Percentiles rank a stretch among this genome's conserved stretches.
These are phyloP conservation scores for Exophiala viscosa DNA, from an alignment of 2,329 filamentous ascomycete species.

Conservation along the genomic window DNA sequence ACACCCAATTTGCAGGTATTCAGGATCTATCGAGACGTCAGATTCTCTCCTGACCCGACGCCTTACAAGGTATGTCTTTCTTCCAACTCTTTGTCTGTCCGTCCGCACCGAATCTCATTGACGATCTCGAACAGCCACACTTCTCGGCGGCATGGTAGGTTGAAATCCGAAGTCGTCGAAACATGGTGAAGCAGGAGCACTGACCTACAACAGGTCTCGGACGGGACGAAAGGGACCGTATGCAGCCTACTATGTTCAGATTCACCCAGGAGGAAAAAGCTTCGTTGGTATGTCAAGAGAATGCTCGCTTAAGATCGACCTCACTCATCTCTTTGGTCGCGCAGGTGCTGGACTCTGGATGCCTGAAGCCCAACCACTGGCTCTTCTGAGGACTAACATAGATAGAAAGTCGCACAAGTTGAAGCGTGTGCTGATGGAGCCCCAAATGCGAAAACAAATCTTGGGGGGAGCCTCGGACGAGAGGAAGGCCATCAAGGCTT, in stretches of 20 bases:
- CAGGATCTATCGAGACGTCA: constrained; percentile 80
- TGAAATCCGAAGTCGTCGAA: constrained; percentile 23
- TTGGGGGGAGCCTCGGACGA: constrained; percentile 56
- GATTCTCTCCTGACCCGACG: constrained; percentile 72
- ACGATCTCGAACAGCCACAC: constrained; percentile 54
- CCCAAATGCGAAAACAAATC: constrained; percentile 61
- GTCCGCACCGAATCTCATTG: constrained; percentile 29
- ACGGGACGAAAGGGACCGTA: constrained; percentile 85
- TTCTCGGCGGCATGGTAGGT: constrained; percentile 76
- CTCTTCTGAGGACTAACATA: constrained; percentile 67
- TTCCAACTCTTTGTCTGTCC: constrained; percentile 9
- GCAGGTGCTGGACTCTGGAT: constrained; percentile 78
- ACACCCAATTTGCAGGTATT: constrained; percentile 55
- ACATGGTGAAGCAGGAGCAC: not conserved
- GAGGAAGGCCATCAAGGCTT: constrained; percentile 63
- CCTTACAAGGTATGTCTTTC: constrained; percentile 70
- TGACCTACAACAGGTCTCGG: constrained; percentile 58
- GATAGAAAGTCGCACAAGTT: constrained; percentile 68
- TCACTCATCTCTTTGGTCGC: constrained; percentile 3
- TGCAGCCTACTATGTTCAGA: constrained; percentile 83
- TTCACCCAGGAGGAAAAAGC: constrained; percentile 64
- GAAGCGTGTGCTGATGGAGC: constrained; percentile 62
- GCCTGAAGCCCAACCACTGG: constrained; percentile 65
- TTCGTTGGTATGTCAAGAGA: constrained; percentile 61
- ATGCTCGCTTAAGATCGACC: not conserved